These are phyloP conservation scores for Ziziphus jujuba DNA, from an alignment of 306 rosid genomes.

Conservation along the genomic window DNA sequence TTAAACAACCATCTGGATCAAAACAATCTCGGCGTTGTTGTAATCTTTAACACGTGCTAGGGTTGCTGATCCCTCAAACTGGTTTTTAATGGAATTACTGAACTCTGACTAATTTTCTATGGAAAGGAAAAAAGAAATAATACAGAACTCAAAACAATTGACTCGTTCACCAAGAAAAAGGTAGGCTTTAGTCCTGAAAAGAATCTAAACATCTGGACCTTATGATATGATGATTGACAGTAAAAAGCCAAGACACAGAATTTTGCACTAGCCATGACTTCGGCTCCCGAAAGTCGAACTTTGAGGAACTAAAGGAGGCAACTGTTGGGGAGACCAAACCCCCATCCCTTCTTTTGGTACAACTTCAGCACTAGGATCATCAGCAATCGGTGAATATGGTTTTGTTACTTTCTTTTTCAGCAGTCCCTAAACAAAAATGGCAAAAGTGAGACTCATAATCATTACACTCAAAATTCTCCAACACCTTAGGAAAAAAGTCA, in stretches of 20 bases:
- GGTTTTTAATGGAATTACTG: too few species aligned
- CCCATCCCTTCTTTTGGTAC: slow-evolving; percentile 53
- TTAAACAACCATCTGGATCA: not conserved
- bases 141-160: not conserved
- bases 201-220: not conserved
- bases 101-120: too few species aligned
- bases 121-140: not conserved
- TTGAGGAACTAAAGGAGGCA: slow-evolving; percentile 53
- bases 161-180: not conserved
- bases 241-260: slow-evolving; percentile 1
- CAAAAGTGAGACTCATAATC: slow-evolving; percentile 15
- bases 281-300: slow-evolving; percentile 79
- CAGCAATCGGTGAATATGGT: slow-evolving; percentile 82
- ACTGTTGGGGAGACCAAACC: slow-evolving; percentile 50
- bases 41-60: too few species aligned
- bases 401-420: slow-evolving; percentile 49
- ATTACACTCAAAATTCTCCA: slow-evolving; percentile 7
- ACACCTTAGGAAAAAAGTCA: not conserved
- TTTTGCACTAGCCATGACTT: slow-evolving; percentile 12
- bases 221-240: not conserved
- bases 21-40: slow-evolving; percentile 4
- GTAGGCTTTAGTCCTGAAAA: not conserved
- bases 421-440: slow-evolving; percentile 48
- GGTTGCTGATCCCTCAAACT: not conserved
- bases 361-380: slow-evolving; percentile 43